phyloP scores from a whole-genome alignment of 768 basidiomycete genomes.

The Hypholoma fasciculare region DNA sequence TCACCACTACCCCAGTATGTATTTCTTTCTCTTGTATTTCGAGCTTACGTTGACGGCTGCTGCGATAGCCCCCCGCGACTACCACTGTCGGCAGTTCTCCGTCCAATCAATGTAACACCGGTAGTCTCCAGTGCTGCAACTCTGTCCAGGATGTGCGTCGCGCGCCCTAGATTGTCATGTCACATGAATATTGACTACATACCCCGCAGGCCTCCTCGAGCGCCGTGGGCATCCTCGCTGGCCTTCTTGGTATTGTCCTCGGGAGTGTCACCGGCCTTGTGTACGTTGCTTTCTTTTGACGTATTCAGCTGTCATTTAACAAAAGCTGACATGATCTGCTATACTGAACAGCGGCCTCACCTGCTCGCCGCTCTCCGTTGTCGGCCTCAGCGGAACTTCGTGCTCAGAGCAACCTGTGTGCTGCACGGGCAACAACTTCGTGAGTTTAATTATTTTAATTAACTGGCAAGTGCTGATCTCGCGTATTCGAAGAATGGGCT shows the following conservation, averaged over 20 bases:
- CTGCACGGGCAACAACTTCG: constrained; percentile 36
- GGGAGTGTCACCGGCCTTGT: constrained; percentile 21
- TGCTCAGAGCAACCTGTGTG: constrained; percentile 35
- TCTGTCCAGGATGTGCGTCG: constrained; percentile 16
- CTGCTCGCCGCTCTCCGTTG: constrained; percentile 30
- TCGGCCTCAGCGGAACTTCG: constrained; percentile 26
- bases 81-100: constrained; percentile 6
- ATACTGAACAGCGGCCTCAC: constrained; percentile 24
- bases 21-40: background rate
- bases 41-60: background rate
- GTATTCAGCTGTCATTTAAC: background rate
- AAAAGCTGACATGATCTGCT: background rate
- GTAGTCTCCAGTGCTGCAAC: constrained; percentile 27
- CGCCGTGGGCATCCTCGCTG: constrained; percentile 17
- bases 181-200: background rate
- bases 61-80: background rate
- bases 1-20: background rate
- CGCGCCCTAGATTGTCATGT: too few relatives aligned
- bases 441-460: constrained; percentile 19
- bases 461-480: background rate
- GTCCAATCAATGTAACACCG: constrained; percentile 22
- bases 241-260: constrained; percentile 26
- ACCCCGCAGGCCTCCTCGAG: background rate
- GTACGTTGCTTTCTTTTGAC: background rate
- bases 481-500: constrained; percentile 28